phyloP scores from a whole-genome alignment of 2,329 filamentous ascomycete genomes.

The Dactylonectria macrodidyma region DNA sequence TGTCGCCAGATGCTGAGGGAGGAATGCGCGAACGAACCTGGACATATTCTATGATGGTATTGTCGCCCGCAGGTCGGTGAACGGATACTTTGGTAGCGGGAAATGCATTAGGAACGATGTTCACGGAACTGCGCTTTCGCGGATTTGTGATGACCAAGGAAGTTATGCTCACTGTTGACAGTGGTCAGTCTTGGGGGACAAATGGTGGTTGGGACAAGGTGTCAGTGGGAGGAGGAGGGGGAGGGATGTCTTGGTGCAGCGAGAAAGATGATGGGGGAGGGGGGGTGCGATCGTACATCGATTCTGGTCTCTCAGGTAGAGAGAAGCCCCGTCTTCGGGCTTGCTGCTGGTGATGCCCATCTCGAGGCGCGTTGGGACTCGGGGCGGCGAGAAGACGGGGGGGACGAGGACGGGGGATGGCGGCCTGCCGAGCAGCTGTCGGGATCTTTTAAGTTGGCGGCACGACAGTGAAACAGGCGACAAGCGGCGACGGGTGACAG shows the following conservation, averaged over 20 bases:
- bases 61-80: constrained; percentile 81
- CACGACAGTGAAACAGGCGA: constrained; percentile 40
- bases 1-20: constrained; percentile 25
- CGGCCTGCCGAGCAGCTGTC: constrained; percentile 45
- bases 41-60: constrained; percentile 87
- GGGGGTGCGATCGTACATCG: constrained; percentile 76
- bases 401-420: constrained; percentile 35
- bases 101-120: constrained; percentile 87
- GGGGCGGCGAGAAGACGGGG: constrained; percentile 35
- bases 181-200: constrained; percentile 32
- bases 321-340: constrained; percentile 83
- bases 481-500: constrained; percentile 11
- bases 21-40: constrained; percentile 74
- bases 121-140: constrained; percentile 82
- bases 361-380: constrained; percentile 54
- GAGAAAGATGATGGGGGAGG: not conserved
- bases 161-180: constrained; percentile 83
- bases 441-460: constrained; percentile 48
- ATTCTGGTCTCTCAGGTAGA: constrained; percentile 93
- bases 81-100: constrained; percentile 85
- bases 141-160: constrained; percentile 86
- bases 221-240: constrained; percentile 24
- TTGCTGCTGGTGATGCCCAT: constrained; percentile 97
- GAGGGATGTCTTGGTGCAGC: constrained; percentile 20
- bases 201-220: not conserved